These are phyloP conservation scores for Symbiodinium natans DNA, from an alignment of 73 alveolate species.

Conservation along the genomic window DNA sequence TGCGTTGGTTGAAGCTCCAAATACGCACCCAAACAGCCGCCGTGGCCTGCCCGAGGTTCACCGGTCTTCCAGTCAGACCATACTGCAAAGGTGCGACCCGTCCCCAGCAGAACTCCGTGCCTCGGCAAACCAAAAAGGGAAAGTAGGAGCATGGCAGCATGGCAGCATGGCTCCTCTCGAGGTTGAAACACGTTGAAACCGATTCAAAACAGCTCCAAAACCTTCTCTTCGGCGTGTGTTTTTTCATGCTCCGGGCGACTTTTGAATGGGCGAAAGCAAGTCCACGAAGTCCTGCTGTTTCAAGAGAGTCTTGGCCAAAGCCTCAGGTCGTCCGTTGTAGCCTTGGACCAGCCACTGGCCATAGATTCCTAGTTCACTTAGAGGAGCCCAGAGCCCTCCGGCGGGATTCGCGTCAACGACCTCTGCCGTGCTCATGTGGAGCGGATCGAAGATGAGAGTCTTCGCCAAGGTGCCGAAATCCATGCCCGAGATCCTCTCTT, in stretches of 20 bases:
- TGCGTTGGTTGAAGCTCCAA: not conserved
- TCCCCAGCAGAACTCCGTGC: no score
- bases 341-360: conserved; percentile 79
- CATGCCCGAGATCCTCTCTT: conserved; percentile 29
- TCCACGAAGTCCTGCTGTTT: conserved; percentile 53
- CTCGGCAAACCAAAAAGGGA: no score
- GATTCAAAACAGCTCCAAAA: no score
- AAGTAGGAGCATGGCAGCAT: no score
- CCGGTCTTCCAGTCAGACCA: no score
- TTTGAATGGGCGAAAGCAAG: conserved; percentile 34
- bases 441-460: conserved; percentile 30
- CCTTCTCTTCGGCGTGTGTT: not conserved
- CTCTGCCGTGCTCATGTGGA: conserved; percentile 45
- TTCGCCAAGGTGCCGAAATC: conserved; percentile 15
- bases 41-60: no score
- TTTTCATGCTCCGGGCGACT: not conserved
- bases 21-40: no score
- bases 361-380: conserved; percentile 6
- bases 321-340: conserved; percentile 18
- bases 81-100: no score
- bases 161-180: no score
- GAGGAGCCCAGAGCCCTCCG: conserved; percentile 32
- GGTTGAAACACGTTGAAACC: no score
- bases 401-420: conserved; percentile 53
- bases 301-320: conserved; percentile 21